These are phyloP conservation scores for Pisolithus sp. DNA, from an alignment of 768 basidiomycete genomes.

Conservation along the genomic window DNA sequence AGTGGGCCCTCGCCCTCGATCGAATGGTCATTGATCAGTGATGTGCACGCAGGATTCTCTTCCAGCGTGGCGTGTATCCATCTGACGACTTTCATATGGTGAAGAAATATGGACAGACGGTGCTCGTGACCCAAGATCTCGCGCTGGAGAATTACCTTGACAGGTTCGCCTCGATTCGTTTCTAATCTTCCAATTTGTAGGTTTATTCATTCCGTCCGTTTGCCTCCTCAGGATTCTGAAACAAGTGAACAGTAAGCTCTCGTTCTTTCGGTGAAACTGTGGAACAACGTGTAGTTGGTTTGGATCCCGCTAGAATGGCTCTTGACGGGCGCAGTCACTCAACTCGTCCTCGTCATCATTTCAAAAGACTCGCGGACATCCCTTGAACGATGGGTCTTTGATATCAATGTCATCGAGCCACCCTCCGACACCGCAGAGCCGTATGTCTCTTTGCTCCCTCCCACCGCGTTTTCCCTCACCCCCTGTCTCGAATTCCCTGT, in stretches of 20 bases:
- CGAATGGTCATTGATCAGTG: constrained; percentile 6
- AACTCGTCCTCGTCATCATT: constrained; percentile 92
- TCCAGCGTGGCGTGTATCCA: constrained; percentile 95
- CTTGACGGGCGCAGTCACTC: constrained; percentile 83
- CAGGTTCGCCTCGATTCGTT: constrained; percentile 37
- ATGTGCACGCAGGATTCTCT: constrained; percentile 63
- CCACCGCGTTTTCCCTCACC: not conserved
- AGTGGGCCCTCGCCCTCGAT: not conserved
- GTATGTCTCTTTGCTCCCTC: constrained; percentile 32
- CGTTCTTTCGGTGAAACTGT: not conserved
- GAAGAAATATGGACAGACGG: constrained; percentile 96
- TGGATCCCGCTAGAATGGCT: constrained; percentile 70
- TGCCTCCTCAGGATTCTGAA: constrained; percentile 62
- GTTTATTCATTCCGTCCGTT: not conserved
- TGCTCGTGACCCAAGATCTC: constrained; percentile 90
- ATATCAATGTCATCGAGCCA: constrained; percentile 77
- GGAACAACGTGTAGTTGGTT: not conserved
- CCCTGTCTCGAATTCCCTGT: not conserved
- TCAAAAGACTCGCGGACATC: constrained; percentile 89
- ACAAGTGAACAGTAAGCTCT: constrained; percentile 80
- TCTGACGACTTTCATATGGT: constrained; percentile 99
- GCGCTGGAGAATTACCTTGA: constrained; percentile 92
- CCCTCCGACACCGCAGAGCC: constrained; percentile 42
- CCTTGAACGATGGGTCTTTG: constrained; percentile 97
- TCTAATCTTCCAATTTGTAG: not conserved